Conservation (phyloP, 805 yeast genomes). For the Kazachstania taianensis region DNA sequence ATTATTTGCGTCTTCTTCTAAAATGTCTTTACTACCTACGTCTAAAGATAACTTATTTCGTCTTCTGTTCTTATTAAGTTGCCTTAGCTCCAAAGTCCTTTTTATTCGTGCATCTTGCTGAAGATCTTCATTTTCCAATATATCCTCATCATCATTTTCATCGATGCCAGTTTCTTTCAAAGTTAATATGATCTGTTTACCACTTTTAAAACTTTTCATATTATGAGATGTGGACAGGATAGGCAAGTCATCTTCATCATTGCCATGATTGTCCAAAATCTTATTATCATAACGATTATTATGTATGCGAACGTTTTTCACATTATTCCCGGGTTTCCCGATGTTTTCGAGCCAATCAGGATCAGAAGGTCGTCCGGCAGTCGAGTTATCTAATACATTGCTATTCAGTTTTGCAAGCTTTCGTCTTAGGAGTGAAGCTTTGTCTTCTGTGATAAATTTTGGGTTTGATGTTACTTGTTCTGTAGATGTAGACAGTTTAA, state of each 20-base stretch:
- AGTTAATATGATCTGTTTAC: constrained; percentile 42
- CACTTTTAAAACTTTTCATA: constrained; percentile 32
- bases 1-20: constrained; percentile 13
- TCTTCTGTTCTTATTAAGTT: constrained; percentile 29
- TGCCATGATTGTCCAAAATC: constrained; percentile 18
- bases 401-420: constrained; percentile 8
- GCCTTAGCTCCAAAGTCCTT: constrained; percentile 25
- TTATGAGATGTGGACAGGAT: constrained; percentile 41
- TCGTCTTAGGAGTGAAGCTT: constrained; percentile 14
- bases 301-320: neutral
- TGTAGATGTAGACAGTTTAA: constrained; percentile 9
- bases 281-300: constrained; percentile 1
- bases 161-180: constrained; percentile 36
- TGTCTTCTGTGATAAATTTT: constrained; percentile 9
- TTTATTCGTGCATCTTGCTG: constrained; percentile 23
- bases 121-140: constrained; percentile 20
- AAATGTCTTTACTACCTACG: constrained; percentile 17
- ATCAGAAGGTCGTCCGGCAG: neutral
- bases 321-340: constrained; percentile 8
- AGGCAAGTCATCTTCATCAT: constrained; percentile 17
- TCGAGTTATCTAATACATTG: neutral
- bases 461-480: neutral
- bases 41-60: constrained; percentile 14
- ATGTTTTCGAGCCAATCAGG: constrained; percentile 18
- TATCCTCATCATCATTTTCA: constrained; percentile 21